A percentile compares a stretch with the other conserved stretches of the same genome.
These are phyloP conservation scores for Solanum hybrid DNA, from an alignment of 305 asterid species.

Conservation along the genomic window DNA sequence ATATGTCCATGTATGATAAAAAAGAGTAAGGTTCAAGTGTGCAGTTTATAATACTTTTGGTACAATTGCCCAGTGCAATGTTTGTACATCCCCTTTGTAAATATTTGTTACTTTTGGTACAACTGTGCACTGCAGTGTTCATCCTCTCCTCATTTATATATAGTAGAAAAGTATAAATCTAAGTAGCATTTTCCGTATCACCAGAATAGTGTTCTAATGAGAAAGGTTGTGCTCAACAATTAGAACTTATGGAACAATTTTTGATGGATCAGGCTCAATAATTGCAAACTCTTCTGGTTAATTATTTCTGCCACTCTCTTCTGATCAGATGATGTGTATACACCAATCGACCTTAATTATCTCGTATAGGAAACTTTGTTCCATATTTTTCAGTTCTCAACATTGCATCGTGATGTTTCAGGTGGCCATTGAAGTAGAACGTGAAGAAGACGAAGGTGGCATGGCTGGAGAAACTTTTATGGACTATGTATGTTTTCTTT, in stretches of 20 bases:
- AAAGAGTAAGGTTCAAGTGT: neutral
- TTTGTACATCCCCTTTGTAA: neutral
- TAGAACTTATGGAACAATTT: neutral
- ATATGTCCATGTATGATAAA: neutral
- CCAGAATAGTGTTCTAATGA: neutral
- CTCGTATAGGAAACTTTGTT: neutral
- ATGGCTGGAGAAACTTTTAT: constrained; percentile 89
- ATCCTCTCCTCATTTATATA: neutral
- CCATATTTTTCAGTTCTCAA: constrained; percentile 6
- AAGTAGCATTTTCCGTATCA: neutral
- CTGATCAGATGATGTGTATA: neutral
- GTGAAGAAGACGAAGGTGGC: constrained; percentile 98
- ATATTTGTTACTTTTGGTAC: neutral
- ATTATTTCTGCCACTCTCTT: neutral
- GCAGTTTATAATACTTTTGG: neutral
- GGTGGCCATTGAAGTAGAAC: constrained; percentile 94
- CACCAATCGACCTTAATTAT: neutral
- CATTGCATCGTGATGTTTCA: constrained; percentile 18
- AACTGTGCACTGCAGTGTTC: neutral
- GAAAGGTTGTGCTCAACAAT: neutral
- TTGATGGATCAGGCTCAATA: neutral
- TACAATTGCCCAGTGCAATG: neutral
- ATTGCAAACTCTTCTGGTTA: neutral
- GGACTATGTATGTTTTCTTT: constrained; percentile 55
- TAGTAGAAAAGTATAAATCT: neutral